Evolutionary conservation across 768 basidiomycete genomes (phyloP), one percentile per base, ranked within the genome.

Genomic region (Tricholoma sp.): DNA sequence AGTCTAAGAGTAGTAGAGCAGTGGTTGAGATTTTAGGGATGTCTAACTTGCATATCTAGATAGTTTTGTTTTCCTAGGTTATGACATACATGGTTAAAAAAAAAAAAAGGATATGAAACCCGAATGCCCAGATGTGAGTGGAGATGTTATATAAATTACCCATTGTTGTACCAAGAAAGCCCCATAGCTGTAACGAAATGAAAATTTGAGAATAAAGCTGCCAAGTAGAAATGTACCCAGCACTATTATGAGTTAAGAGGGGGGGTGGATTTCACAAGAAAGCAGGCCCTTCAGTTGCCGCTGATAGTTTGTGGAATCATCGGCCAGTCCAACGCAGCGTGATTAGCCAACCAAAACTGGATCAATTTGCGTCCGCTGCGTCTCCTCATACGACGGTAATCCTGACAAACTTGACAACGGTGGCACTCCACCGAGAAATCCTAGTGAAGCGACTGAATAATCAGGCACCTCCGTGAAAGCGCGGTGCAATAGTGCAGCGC

Each of bases 341-440:
- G 64, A 68, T 52, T 59, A 43, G 12, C 52, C 60, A 39, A 59
- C 57, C 22, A 69, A 24, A 57, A 66, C 63, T 39, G 57, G 43
- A 10, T 67, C 70, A 51, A 62, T 60, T 52, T 61, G 59, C 0
- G 64, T 57, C 46, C 64, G 58, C 54, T 64, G 62, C 57, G 82
- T 82, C 66, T 93, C 93, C 62, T 91, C 92, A 63, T 98, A 98
- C 37, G 85, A 89, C 49, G 95, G 95, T 62, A 96, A 67, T 5
- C 89, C 92, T 24, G 75, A 77, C 75, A 87, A 78, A 63, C 88
- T 87, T 64, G 79, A 79, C 65, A 94, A 70, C 14, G 96, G 94
- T 9, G 89, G 85, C n/a, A 95, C 86, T 5, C 94, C 94, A 6
- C 94, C 94, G 24, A 95, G 79, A 71, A 95, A 96, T 5, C 94